Evolutionary conservation across 2,329 filamentous ascomycete species (phyloP), one percentile per base, ranked within the genome.

Genomic region (Huntiella moniliformis): DNA sequence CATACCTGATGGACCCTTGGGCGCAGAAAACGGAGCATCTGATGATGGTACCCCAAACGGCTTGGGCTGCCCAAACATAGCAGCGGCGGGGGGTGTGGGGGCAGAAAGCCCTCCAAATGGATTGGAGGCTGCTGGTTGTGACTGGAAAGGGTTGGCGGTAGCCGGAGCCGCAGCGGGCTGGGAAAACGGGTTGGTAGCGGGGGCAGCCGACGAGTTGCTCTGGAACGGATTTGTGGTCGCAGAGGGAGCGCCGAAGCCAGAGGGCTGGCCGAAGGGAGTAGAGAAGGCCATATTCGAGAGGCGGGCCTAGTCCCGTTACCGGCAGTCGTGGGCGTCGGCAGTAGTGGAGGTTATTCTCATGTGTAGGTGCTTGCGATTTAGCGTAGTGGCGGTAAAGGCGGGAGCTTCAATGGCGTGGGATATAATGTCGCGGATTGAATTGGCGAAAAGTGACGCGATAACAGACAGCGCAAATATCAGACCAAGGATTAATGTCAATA

Each of bases 261-360:
- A 42, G 13, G 44, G 35, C 16, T 46, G 45, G 18, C 48, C 38
- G 16, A 52, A 52, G 5, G 51, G 44, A 16, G 44, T 38, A 10
- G 44, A 41, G 13, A 42, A n/a, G 22, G 47, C 36, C 39, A 46
- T 40, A 13, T 40, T 18, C 16, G n/a, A 32, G 39, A 22, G 37
- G 40, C 48, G 43, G 41, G 38, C 33, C 22, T 28, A 28, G 22
- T 28, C 22, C 44, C 48, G 40, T 47, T 50, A 37, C 48, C 48
- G 33, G 44, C 44, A 34, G 46, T 41, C 13, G 48, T 44, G 39
- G 48, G 40, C 44, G 40, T 44, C 39, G 36, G 43, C 46, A 41
- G 22, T 18, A 16, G n/a, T 28, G 13, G 22, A 34, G 15, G 15
- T 2, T 31, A 47, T 34, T n/a, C 15, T 44, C 33, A 28, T 36